Base-by-base conservation (phyloP, 2,329 filamentous ascomycete species). In the Aspergillus fumigatus region DNA sequence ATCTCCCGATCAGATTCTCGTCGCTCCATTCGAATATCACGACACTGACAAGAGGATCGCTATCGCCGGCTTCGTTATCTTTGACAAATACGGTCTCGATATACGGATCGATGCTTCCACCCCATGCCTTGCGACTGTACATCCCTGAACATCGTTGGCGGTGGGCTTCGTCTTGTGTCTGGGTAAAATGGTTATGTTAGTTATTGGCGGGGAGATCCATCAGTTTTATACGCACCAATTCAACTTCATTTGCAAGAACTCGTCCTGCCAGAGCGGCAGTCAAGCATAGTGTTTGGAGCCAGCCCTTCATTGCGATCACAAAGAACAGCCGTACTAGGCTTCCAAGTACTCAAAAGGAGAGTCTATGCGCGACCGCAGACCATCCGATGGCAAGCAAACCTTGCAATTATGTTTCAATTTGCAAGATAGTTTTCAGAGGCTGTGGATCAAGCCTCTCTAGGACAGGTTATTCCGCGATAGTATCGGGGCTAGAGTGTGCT, bases 21-120 rank as follows among this genome's bases (percentile, higher is more conserved):
- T 99, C 94, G 64, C 83, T 86, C 90, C 92, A 99, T 76, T 99
- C 93, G 73, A 96, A 99, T 61, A 99, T 88, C 52, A 96, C 81
- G 65, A 97, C 76, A 73, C 91, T 95, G 62, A 92, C 88, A 47
- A 90, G 80, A 4, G 89, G 88, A 71, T 96, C 88, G 48, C 82
- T 78, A 55, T 86, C 80, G 32, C 83, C 81, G 56, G 82, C 77
- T 67, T 83, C 73, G 72, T 76, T 80, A 69, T 76, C 82, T 61
- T 84, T 82, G 43, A 88, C 76, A 68, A 96, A 95, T 70, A 90
- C 91, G 72, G 91, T 83, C 65, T 88, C 82, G 72, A 97, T 96
- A 77, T 91, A 96, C 21, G 93, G 93, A 65, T 97, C 90, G 58
- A 91, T 84, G 38, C 85, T 84, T 57, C 93, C 93, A 66, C 91